Evolutionary conservation across 805 yeast genomes (phyloP), one percentile per base, ranked within the genome.

Genomic region (Starmera quercuum): DNA sequence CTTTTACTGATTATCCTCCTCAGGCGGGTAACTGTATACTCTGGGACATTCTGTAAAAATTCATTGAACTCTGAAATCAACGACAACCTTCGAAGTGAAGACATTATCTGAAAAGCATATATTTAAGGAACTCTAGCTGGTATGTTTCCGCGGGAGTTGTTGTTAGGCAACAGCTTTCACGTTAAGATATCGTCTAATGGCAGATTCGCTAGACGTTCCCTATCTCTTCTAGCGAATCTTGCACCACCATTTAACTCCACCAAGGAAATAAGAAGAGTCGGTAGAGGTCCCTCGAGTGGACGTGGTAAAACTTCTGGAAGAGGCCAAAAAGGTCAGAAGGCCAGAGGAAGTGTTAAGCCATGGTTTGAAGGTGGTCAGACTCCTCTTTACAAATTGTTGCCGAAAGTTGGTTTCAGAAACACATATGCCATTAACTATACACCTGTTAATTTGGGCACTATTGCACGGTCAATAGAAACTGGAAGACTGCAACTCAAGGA

Each of bases 281-380:
- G 98, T 61, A 78, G 98, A 66, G 97, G 97, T 64, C 95, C 95
- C 17, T 87, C 94, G 27, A 81, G 94, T 24, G 86, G 87, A 15
- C 68, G 73, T 45, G 98, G 98, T 65, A 88, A 90, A 61, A 92
- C 97, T 4, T 77, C 97, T 6, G 95, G 95, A 31, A 73, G 97
- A 58, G 98, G 98, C 68, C 95, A 85, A 53, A 92, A 92, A 64
- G 98, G 98, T 75, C 97, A 90, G 58, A 90, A 90, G 64, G 96
- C 97, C 9, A 76, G 97, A 62, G 83, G 90, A 25, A 74, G 79
- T 27, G 90, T 90, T 20, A 90, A 87, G 36, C 75, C 82, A 38
- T 85, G 95, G 90, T 86, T 90, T 56, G 98, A 92, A 67, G 98
- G 98, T 75, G 97, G 98, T 56, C 98, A 92, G 58, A 92, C 97